Conservation (phyloP, 148 eudicot genomes). For the Cornus kousa region DNA sequence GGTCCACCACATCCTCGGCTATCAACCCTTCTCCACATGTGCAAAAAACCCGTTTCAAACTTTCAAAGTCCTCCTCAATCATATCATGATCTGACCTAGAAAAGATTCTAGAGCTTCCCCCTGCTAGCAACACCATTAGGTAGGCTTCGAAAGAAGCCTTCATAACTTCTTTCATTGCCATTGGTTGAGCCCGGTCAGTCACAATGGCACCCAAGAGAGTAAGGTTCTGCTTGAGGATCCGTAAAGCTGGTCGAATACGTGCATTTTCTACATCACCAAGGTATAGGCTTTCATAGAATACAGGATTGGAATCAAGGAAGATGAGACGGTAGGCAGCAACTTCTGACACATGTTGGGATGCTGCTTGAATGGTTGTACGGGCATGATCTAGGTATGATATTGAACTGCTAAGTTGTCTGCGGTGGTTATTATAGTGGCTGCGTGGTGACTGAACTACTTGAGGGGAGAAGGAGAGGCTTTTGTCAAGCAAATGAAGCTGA, state of each 20-base stretch:
- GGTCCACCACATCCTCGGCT: slow-evolving; percentile 62
- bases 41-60: slow-evolving; percentile 61
- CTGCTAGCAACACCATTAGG: slow-evolving; percentile 80
- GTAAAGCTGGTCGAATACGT: slow-evolving; percentile 57
- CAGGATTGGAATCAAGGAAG: slow-evolving; percentile 71
- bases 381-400: slow-evolving; percentile 59
- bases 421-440: slow-evolving; percentile 23
- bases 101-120: slow-evolving; percentile 65
- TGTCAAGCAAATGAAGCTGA: slow-evolving; percentile 72
- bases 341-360: slow-evolving; percentile 68
- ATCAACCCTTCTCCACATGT: slow-evolving; percentile 60
- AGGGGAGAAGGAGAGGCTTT: slow-evolving; percentile 60
- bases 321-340: slow-evolving; percentile 79
- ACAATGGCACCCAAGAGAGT: slow-evolving; percentile 69
- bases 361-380: slow-evolving; percentile 42
- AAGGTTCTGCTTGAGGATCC: slow-evolving; percentile 71
- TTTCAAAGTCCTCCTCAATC: slow-evolving; percentile 71
- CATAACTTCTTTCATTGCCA: slow-evolving; percentile 77
- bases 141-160: slow-evolving; percentile 86
- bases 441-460: slow-evolving; percentile 39
- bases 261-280: slow-evolving; percentile 45
- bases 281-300: slow-evolving; percentile 66
- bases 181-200: slow-evolving; percentile 64
- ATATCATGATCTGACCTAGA: slow-evolving; percentile 48
- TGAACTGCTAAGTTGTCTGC: slow-evolving; percentile 38